Evolutionary conservation across 805 yeast genomes (phyloP).

Genomic region (Myxozyma monticola): DNA sequence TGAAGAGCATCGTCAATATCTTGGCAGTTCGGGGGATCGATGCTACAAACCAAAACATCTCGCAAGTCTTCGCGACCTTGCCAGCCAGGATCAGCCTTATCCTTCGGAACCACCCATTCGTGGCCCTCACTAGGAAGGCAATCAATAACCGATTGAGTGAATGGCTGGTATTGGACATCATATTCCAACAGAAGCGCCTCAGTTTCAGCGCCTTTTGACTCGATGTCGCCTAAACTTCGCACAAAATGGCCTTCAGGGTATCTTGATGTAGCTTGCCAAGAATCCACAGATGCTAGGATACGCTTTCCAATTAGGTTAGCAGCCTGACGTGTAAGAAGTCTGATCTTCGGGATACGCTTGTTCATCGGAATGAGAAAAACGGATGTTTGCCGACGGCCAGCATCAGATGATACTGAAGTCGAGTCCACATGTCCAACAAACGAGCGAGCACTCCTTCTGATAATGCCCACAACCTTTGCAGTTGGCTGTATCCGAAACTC

Average conservation of each 20-base stretch:
- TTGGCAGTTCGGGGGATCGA: slow-evolving; percentile 97
- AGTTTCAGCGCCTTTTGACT: slow-evolving; percentile 91
- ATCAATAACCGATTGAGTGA: slow-evolving; percentile 84
- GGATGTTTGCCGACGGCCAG: slow-evolving; percentile 44
- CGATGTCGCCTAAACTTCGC: slow-evolving; percentile 83
- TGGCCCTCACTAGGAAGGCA: slow-evolving; percentile 94
- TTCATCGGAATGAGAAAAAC: slow-evolving; percentile 91
- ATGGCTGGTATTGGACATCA: slow-evolving; percentile 95
- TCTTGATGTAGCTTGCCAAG: slow-evolving; percentile 83
- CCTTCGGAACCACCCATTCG: slow-evolving; percentile 81
- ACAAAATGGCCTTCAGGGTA: slow-evolving; percentile 95
- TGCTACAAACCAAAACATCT: slow-evolving; percentile 86
- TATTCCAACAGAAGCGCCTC: slow-evolving; percentile 92
- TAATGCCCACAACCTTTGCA: slow-evolving; percentile 83
- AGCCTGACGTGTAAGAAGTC: slow-evolving; percentile 86
- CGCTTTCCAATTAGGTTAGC: slow-evolving; percentile 81
- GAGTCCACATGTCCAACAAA: slow-evolving; percentile 93
- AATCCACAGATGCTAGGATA: slow-evolving; percentile 86
- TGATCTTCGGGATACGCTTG: slow-evolving; percentile 76
- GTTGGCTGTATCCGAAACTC: slow-evolving; percentile 76
- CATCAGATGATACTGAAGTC: slow-evolving; percentile 52
- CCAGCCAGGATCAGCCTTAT: slow-evolving; percentile 49
- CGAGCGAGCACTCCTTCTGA: slow-evolving; percentile 90
- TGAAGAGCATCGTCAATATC: slow-evolving; percentile 99
- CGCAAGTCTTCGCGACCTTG: slow-evolving; percentile 74